Conservation (phyloP, 1,284 basidiomycete species). For the Fomitopsis betulina region DNA sequence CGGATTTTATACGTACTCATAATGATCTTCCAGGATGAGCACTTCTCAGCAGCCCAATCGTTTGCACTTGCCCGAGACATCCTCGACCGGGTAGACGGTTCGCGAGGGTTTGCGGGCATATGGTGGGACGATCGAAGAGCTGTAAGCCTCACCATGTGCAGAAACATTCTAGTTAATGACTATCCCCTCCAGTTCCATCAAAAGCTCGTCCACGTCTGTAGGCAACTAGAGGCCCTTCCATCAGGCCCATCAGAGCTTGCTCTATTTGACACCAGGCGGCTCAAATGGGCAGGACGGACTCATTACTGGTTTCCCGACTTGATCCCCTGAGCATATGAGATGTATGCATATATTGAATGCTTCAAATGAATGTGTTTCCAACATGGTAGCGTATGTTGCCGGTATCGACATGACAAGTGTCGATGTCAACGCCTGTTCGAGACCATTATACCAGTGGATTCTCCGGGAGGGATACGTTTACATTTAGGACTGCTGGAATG, state of each 20-base stretch:
- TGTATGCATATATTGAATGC: no score
- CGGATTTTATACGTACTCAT: background rate
- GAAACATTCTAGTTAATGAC: background rate
- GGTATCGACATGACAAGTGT: no score
- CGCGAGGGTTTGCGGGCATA: slow-evolving; percentile 10
- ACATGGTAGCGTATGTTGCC: no score
- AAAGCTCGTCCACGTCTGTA: background rate
- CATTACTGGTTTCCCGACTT: slow-evolving; percentile 3
- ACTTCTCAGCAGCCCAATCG: slow-evolving; percentile 11
- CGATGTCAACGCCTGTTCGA: no score
- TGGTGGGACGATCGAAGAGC: slow-evolving; percentile 15
- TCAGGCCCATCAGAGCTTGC: background rate
- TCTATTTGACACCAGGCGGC: background rate
- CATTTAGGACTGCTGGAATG: background rate
- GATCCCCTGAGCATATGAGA: background rate
- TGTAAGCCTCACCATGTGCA: background rate
- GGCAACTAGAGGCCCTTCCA: background rate
- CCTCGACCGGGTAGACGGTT: slow-evolving; percentile 6
- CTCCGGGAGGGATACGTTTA: no score
- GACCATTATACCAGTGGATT: no score
- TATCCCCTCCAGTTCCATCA: background rate
- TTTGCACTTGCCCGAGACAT: slow-evolving; percentile 15
- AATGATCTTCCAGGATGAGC: slow-evolving; percentile 7
- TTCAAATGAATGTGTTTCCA: no score
- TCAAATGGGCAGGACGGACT: slow-evolving; percentile 1